phyloP scores from a whole-genome alignment of 1,139 yeast genomes.

The Arxiozyma bovina region DNA sequence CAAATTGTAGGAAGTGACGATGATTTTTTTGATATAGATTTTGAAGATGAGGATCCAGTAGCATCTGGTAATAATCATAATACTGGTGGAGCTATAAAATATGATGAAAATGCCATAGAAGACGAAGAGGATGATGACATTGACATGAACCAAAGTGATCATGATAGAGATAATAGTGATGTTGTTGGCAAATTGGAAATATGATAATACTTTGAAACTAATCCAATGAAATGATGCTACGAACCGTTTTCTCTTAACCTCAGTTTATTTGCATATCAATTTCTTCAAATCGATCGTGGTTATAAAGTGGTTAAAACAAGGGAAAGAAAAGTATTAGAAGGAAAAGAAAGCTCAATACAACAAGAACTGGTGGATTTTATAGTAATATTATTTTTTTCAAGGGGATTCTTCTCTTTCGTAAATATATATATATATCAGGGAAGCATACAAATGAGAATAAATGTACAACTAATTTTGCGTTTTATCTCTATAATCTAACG shows the following conservation, averaged over 20 bases:
- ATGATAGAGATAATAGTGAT: constrained; percentile 40
- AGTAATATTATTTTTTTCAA: too few species aligned
- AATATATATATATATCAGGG: not conserved
- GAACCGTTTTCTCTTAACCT: too few species aligned
- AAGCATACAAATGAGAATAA: not conserved
- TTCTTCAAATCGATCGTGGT: too few species aligned
- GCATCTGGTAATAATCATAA: not conserved
- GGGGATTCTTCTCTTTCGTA: too few species aligned
- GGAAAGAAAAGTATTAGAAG: not conserved
- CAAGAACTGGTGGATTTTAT: not conserved
- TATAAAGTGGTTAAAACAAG: too few species aligned
- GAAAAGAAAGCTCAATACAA: not conserved
- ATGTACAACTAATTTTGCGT: too few species aligned
- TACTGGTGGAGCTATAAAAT: not conserved
- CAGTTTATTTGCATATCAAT: not conserved
- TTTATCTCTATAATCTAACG: not conserved
- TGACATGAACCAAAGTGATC: constrained; percentile 21
- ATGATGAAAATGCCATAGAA: constrained; percentile 27
- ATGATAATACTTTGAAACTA: constrained; percentile 16
- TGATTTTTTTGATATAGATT: constrained; percentile 91
- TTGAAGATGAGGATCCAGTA: constrained; percentile 76
- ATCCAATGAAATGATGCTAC: too few species aligned
- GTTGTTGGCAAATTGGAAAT: constrained; percentile 68
- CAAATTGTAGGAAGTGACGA: constrained; percentile 85
- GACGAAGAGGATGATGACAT: constrained; percentile 29